These are phyloP conservation scores for Eremochloa ophiuroides DNA, from an alignment of 176 grass and related monocot species.

Conservation along the genomic window DNA sequence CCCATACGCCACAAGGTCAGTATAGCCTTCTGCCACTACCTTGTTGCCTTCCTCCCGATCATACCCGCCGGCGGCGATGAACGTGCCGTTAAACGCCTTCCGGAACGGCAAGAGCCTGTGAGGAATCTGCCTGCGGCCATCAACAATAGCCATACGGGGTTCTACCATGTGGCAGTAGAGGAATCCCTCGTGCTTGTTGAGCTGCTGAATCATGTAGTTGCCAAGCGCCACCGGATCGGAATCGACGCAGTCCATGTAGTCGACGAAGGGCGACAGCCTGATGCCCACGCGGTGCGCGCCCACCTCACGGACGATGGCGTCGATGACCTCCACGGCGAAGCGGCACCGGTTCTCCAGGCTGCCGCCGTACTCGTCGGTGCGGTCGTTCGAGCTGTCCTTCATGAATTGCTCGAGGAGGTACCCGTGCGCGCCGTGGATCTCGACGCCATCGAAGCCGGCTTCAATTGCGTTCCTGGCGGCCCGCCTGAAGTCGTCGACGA, in stretches of 20 bases:
- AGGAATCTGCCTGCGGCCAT: not conserved
- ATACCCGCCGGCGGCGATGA: conserved; percentile 26
- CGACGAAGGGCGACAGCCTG: not conserved
- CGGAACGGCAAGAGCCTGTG: conserved; percentile 1
- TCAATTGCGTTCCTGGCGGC: conserved; percentile 17
- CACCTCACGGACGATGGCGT: not conserved
- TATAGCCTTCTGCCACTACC: not conserved
- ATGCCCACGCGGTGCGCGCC: conserved; percentile 4
- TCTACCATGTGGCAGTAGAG: conserved; percentile 50
- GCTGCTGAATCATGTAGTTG: conserved; percentile 6
- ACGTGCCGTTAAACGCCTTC: conserved; percentile 13
- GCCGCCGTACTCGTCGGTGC: not conserved
- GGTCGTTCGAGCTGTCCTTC: conserved; percentile 21
- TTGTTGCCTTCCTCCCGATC: conserved; percentile 19
- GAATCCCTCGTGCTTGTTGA: not conserved
- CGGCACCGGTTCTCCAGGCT: conserved; percentile 33
- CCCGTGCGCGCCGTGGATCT: conserved; percentile 16
- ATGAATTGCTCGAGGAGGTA: conserved; percentile 32
- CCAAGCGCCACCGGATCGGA: conserved; percentile 7
- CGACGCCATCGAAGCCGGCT: conserved; percentile 19
- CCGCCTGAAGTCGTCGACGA: conserved; percentile 37
- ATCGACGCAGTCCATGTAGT: not conserved
- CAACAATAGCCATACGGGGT: conserved; percentile 8
- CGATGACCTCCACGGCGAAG: not conserved
- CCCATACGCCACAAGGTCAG: conserved; percentile 28